Percentiles rank a stretch among this genome's conserved stretches.
phyloP scores from a whole-genome alignment of 768 basidiomycete genomes.

The Pisolithus sp. region DNA sequence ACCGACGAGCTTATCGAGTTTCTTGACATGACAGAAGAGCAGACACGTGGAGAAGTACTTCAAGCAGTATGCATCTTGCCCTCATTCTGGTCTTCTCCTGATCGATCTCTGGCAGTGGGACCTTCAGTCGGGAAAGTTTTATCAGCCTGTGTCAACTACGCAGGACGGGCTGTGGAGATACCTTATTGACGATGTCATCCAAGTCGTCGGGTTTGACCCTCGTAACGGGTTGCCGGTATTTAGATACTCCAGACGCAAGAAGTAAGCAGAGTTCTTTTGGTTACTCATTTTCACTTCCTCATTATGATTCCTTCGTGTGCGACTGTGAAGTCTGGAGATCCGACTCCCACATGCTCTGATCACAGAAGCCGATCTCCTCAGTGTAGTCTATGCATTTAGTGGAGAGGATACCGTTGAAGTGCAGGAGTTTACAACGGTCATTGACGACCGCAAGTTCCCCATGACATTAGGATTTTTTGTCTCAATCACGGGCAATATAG shows the following conservation, averaged over 20 bases:
- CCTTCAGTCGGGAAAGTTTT: neutral
- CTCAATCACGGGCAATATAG: constrained; percentile 6
- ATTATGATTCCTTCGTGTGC: neutral
- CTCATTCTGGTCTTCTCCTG: neutral
- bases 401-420: constrained; percentile 4
- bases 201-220: constrained; percentile 5
- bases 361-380: constrained; percentile 8
- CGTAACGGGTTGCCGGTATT: constrained; percentile 2
- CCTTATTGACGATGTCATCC: constrained; percentile 3
- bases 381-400: neutral
- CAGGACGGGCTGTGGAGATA: constrained; percentile 9
- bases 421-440: constrained; percentile 10
- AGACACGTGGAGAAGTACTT: neutral
- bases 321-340: too few species aligned
- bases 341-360: constrained; percentile 9
- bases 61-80: neutral
- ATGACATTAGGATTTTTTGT: constrained; percentile 13
- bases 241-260: constrained; percentile 2
- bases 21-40: neutral
- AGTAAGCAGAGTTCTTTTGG: neutral
- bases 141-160: constrained; percentile 5
- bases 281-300: neutral
- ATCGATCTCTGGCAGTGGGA: constrained; percentile 1
- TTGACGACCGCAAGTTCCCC: constrained; percentile 9
- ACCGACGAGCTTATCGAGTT: constrained; percentile 3